Base-by-base conservation (phyloP, 2,329 filamentous ascomycete species). In the Myriosclerotinia scirpicola region DNA sequence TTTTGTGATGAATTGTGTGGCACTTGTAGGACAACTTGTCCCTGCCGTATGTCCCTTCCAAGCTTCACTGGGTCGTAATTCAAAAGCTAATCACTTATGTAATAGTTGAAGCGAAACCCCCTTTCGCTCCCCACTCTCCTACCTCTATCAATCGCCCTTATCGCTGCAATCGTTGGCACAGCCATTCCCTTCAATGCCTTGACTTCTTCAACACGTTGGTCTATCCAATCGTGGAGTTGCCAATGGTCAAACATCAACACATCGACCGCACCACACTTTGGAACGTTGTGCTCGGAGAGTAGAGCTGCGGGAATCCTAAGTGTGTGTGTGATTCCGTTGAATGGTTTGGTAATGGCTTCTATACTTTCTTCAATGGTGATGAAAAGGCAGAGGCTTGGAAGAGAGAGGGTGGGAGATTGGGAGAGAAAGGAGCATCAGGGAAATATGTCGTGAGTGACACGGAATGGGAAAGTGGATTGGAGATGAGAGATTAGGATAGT, bases 191-290 rank as follows among this genome's bases (percentile, higher is more conserved):
- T 87, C 73, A 79, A 79, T 65, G 79, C 85, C 75, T 84, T 87
- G 70, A 75, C 80, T 22, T 87, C 85, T 4, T 77, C 76, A 17
- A 79, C 78, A 11, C 77, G 78, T 67, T 84, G 86, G 73, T 85
- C 84, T 8, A 76, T 88, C 14, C 80, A 87, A 73, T 86, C 84
- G 76, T 89, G 86, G 86, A 84, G 81, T 52, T 89, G 86, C 75
- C 84, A 84, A 69, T 89, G 86, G 86, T 76, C 78, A 11, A 72
- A 78, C 30, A 77, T 87, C n/a, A 75, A 77, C 68, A 87, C 88
- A 84, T 71, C 73, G 20, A 73, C 78, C 46, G 76, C 81, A 69
- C 85, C 87, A 40, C 79, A 85, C 72, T 89, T 86, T 73, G 81
- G 79, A 20, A 81, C 81, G 0, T 76, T 89, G 60, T 89, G 86